These are phyloP conservation scores for Allium fistulosum DNA, from an alignment of 106 monocot genomes.

Conservation along the genomic window DNA sequence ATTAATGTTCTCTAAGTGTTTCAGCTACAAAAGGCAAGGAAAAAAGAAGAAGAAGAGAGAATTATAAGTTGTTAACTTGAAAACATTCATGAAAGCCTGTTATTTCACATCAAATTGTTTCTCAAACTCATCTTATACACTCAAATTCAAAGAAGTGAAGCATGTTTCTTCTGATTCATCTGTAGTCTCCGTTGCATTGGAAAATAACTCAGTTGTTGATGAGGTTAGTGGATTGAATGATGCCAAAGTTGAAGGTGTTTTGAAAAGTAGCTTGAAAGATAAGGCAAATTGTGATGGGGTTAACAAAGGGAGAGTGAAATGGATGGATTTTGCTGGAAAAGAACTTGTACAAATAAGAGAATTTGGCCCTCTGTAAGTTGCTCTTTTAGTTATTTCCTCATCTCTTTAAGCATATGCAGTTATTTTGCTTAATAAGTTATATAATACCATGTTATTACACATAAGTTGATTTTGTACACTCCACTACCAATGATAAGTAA, in stretches of 20 bases:
- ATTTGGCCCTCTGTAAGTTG: conserved; percentile 20
- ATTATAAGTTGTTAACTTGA: not conserved
- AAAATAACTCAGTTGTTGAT: conserved; percentile 15
- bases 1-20: no score
- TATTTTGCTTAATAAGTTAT: no score
- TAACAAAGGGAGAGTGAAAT: conserved; percentile 39
- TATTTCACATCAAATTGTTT: conserved; percentile 3
- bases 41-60: not conserved
- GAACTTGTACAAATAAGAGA: conserved; percentile 54
- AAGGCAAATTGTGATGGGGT: not conserved
- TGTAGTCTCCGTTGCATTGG: conserved; percentile 1
- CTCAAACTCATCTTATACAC: not conserved
- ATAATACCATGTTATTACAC: no score
- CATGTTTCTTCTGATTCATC: not conserved
- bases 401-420: no score
- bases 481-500: no score
- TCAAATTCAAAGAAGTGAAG: conserved; percentile 3
- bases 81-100: conserved; percentile 6
- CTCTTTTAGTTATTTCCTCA: not conserved
- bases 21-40: no score
- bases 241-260: conserved; percentile 17
- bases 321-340: conserved; percentile 54
- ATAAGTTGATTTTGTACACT: no score
- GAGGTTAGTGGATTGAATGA: conserved; percentile 7
- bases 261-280: conserved; percentile 53